Evolutionary conservation across 768 basidiomycete species (phyloP), one percentile per base, ranked within the genome.

Genomic region (Tricholoma terreum): DNA sequence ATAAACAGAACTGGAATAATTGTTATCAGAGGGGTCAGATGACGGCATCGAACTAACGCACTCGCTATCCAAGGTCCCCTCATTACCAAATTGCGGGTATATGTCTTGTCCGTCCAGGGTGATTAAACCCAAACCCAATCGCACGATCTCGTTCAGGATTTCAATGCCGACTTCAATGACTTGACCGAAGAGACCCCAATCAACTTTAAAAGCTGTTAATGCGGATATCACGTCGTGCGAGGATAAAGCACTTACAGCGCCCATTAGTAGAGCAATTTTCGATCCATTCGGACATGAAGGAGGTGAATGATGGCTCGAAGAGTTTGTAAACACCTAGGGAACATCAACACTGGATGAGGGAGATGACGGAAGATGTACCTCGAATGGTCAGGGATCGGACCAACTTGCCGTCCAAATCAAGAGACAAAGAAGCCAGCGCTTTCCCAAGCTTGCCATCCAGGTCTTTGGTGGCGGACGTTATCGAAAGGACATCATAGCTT

Each of bases 361-460:
- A 40, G 4, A 6, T 15, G 31, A 22, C 2, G n/a, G 17, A 53
- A 52, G 12, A 30, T 60, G 33, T 61, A 87, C 85, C 80, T 68
- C 75, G 74, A 52, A 82, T 69, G 14, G 74, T 76, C 27, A 80
- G 57, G 5, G 68, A 65, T 57, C 77, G 75, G 21, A 85, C 82
- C 1, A 85, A 75, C 54, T 75, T 80, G 31, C 88, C 88, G 33
- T 80, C 75, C 1, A 79, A 65, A 65, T 91, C 89, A 31, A 90
- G 65, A 1, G 74, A 60, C 54, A 85, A 58, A 1, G 60, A 61
- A 1, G 67, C 65, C 34, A 90, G 57, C 6, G 75, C 62, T 11
- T 74, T 69, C 19, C 68, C 66, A 43, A 91, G 76, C 65, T 82
- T 84, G 54, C 61, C 68, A 67, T 91, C 89, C 38, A 85, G 65